Evolutionary conservation across 352 stramenopile genomes (phyloP), one percentile per base, ranked within the genome.

Genomic region (Globisporangium parvum): DNA sequence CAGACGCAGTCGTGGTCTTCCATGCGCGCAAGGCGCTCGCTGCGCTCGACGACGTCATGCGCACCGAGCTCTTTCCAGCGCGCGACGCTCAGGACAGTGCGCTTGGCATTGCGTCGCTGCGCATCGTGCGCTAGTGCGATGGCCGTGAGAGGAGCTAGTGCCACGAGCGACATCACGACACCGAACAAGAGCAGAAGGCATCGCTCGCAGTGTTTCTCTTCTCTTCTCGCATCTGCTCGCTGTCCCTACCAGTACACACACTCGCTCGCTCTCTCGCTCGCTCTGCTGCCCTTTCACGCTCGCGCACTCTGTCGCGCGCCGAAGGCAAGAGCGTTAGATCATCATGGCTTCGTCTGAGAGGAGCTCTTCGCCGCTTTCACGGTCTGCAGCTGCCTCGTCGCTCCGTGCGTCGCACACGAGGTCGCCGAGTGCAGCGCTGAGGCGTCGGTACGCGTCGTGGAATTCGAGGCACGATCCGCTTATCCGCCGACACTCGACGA

Each of bases 311-410:
- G 9, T 1, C 44, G 14, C 11, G 33, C 4, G 6, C 28, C n/a
- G n/a, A n/a, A n/a, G n/a, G n/a, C n/a, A n/a, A n/a, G n/a, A n/a
- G n/a, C n/a, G n/a, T n/a, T 33, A 91, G 62, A 89, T 88, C 81
- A 91, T 91, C 69, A 88, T 85, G 50, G 75, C 77, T 57, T 89
- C 79, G 54, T 91, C 81, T 18, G 78, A 89, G 49, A 88, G 87
- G 49, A 89, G 67, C 55, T 91, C 81, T 48, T 91, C 81, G 21
- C 63, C 69, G 39, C 64, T 70, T 18, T 73, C 75, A 26, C 62
- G 55, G 8, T 69, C 56, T 0, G 44, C 44, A n/a, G 64, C 62
- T 35, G 57, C 48, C 23, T 70, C 59, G 33, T 74, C 66, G 24
- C 78, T 69, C 35, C 63, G 60, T 12, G 59, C 57, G 50, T 75